phyloP scores from a whole-genome alignment of 306 rosid genomes.

The Herpetospermum pedunculosum region DNA sequence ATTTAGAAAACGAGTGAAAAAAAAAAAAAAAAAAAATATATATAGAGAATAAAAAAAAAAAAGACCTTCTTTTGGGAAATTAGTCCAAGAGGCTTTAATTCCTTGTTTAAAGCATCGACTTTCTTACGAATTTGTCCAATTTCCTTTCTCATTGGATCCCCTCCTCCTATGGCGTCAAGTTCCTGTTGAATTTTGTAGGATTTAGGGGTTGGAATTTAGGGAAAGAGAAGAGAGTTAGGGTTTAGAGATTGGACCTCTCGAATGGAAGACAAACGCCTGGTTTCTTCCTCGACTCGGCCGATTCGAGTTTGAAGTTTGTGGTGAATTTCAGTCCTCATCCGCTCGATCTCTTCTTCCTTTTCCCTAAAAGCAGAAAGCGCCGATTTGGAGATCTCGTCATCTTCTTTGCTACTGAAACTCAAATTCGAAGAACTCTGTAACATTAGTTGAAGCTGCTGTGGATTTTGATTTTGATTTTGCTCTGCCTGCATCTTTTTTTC shows the following conservation, averaged over 20 bases:
- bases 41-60: no score
- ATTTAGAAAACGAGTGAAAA: not conserved
- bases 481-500: conserved; percentile 14
- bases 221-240: not conserved
- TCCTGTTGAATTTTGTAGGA: conserved; percentile 49
- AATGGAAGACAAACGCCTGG: conserved; percentile 70
- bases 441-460: conserved; percentile 26
- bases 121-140: conserved; percentile 68
- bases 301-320: conserved; percentile 74
- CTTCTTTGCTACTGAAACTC: conserved; percentile 92
- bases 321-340: conserved; percentile 69
- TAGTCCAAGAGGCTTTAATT: conserved; percentile 84
- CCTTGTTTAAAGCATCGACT: conserved; percentile 81
- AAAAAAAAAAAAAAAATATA: not conserved
- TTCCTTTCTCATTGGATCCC: conserved; percentile 94
- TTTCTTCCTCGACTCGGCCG: conserved; percentile 93
- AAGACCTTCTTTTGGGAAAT: conserved; percentile 78
- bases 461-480: conserved; percentile 8
- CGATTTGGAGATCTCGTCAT: conserved; percentile 88
- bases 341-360: conserved; percentile 91
- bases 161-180: conserved; percentile 47
- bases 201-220: not conserved
- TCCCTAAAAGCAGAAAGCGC: conserved; percentile 79
- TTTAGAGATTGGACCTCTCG: conserved; percentile 59
- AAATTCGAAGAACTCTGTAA: conserved; percentile 64